Percentiles rank a stretch among this genome's conserved stretches.
phyloP scores from a whole-genome alignment of 805 yeast species.

The Candida railenensis region DNA sequence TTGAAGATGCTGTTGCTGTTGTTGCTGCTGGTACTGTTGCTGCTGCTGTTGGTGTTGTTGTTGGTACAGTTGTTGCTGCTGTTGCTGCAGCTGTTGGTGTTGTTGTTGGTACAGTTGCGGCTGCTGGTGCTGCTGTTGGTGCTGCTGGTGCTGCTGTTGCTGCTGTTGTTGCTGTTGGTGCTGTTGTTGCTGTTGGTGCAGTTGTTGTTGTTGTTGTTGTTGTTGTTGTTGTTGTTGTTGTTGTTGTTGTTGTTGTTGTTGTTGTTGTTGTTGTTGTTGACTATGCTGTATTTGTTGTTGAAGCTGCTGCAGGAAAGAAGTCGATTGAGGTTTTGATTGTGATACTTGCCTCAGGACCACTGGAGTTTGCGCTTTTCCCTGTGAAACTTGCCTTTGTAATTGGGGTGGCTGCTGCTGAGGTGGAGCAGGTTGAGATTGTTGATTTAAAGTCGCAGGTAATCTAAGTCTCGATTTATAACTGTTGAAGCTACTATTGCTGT shows the following conservation, averaged over 20 bases:
- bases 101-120: no score
- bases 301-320: background rate
- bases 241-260: background rate
- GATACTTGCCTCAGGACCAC: background rate
- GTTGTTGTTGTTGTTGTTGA: slow-evolving; percentile 1
- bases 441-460: slow-evolving; percentile 29
- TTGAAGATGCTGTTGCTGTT: background rate
- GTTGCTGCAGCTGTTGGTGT: no score
- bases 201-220: background rate
- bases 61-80: background rate
- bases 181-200: slow-evolving; percentile 4
- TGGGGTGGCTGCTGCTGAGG: slow-evolving; percentile 5
- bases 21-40: no score
- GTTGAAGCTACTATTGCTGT: slow-evolving; percentile 21
- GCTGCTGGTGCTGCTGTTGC: no score
- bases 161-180: slow-evolving; percentile 4
- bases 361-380: background rate
- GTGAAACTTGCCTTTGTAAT: background rate
- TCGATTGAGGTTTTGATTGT: background rate
- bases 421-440: slow-evolving; percentile 7
- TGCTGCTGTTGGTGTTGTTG: no score
- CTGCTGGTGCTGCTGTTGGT: background rate
- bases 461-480: slow-evolving; percentile 32
- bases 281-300: background rate
- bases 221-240: background rate